Base-by-base conservation (phyloP, 192 early-diverging fungal genomes). In the Entomortierella beljakovae region DNA sequence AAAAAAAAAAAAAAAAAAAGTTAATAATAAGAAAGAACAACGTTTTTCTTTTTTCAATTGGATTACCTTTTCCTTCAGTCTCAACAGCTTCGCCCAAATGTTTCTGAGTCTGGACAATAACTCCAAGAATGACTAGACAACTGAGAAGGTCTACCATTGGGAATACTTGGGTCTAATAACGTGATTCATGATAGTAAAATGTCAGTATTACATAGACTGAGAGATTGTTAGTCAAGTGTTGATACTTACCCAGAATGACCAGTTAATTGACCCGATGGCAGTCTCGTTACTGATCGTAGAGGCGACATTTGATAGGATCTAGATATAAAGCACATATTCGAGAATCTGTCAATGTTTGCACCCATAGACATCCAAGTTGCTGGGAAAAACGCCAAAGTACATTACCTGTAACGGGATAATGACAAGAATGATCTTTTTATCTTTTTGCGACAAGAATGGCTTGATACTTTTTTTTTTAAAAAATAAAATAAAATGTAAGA, bases 31-130 rank as follows among this genome's bases (percentile, higher is more conserved):
- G 43, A 46, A 20, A 11, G 43, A 20, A 46, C 15, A 3, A n/a
- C n/a, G n/a, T n/a, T n/a, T n/a, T n/a, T n/a, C n/a, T n/a, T n/a
- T n/a, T n/a, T n/a, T n/a, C n/a, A n/a, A n/a, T n/a, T n/a, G 20
- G 32, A 0, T 49, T 80, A 87, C 86, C 84, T 74, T 88, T 88
- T 33, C 84, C 86, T 51, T 86, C 87, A 2, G 80, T 74, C 23
- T 85, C 68, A 4, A 83, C 70, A 23, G 82, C 85, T 35, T 70
- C 71, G 11, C 77, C 61, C 32, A 88, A 49, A 63, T 86, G 80
- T n/a, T 81, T 77, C 32, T 83, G 81, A 3, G 87, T 88, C 50
- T 86, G 87, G 22, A 86, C 52, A 38, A 88, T 88, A 23, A 84
- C 84, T 56, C 83, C 84, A 10, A 88, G 54, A 25, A 88, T 79